Base-by-base conservation (phyloP, 331 rosid genomes). In the Quercus lobata region DNA sequence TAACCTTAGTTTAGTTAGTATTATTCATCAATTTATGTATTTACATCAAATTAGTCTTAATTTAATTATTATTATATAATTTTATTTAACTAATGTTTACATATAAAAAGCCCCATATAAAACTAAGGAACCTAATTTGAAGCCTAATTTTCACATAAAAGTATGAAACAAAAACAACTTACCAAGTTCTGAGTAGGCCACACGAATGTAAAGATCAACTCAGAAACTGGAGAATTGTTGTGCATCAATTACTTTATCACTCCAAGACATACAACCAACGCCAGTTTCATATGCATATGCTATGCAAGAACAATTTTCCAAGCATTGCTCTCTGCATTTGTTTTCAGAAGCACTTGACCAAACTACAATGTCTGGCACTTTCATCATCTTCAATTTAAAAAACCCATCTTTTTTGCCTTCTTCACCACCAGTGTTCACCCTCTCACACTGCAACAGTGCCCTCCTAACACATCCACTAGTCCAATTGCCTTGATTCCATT, bases 391-490 rank as follows among this genome's bases (percentile, higher is more conserved):
- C n/a, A 73, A 7, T 30, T 22, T 58, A 17, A 81, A 1, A 81
- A 84, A 89, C 5, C 78, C 78, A 44, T 82, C 86, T 52, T 32
- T 57, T 29, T 74, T 69, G 7, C 41, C 21, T 0, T 24, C 27
- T 8, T 25, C 5, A 34, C 37, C 12, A 12, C 62, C 61, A 37
- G 18, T 66, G 8, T 27, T 37, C 8, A 10, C 55, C 18, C 63
- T 72, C 71, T 73, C 77, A 73, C 88, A 83, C 57, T 83, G 70
- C 57, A 88, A 52, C 8, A 5, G 61, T 24, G 61, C 21, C 21
- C 57, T 86, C 57, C 89, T 86, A 46, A 69, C 76, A 53, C 94
- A 90, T 5, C 94, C 92, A 44, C 32, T 72, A 10, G 69, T 70
- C 91, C 91, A 83, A 72, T 84, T 79, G 9, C 70, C 74, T 29